phyloP scores from a whole-genome alignment of 2,329 filamentous ascomycete species.

The Coniochaeta pulveracea region DNA sequence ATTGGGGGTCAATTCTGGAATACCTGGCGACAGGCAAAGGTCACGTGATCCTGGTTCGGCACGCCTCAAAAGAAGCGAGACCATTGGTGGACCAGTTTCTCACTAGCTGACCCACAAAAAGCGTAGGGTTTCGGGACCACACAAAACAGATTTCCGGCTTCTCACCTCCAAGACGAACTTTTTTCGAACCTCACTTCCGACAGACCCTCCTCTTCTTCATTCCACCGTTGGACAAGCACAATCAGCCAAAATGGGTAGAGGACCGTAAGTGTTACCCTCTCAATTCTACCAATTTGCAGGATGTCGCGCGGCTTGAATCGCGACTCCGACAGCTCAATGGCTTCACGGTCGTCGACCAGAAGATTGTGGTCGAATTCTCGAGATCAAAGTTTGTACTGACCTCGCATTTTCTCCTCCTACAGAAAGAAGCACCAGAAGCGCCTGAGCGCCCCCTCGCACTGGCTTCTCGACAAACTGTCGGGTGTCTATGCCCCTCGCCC shows the following conservation, averaged over 20 bases:
- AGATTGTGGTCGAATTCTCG: too few relatives aligned
- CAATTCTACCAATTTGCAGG: too few relatives aligned
- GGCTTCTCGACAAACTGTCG: conserved; percentile 99
- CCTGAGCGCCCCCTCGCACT: conserved; percentile 97
- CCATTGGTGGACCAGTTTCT: too few relatives aligned
- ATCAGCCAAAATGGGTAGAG: conserved; percentile 33
- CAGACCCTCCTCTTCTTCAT: conserved; percentile 4
- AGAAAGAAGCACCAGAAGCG: conserved; percentile 99
- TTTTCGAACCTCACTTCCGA: conserved; percentile 11
- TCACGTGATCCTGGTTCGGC: too few relatives aligned
- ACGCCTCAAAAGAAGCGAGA: too few relatives aligned
- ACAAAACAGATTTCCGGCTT: conserved; percentile 13
- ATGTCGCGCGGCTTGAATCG: too few relatives aligned
- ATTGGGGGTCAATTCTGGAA: too few relatives aligned
- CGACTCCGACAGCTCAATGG: too few relatives aligned
- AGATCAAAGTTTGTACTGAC: conserved; percentile 11
- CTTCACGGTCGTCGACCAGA: too few relatives aligned
- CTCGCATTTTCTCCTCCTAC: conserved; percentile 22
- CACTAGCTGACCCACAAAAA: conserved; percentile 12
- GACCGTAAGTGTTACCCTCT: conserved; percentile 37
- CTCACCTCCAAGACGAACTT: conserved; percentile 10
- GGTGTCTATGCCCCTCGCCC: conserved; percentile 69
- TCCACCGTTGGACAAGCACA: conserved; percentile 15
- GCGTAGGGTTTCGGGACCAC: conserved; percentile 13
- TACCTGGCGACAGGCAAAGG: too few relatives aligned